Base-by-base conservation (phyloP, 176 grass and related monocot species). In the Alopecurus myosuroides region DNA sequence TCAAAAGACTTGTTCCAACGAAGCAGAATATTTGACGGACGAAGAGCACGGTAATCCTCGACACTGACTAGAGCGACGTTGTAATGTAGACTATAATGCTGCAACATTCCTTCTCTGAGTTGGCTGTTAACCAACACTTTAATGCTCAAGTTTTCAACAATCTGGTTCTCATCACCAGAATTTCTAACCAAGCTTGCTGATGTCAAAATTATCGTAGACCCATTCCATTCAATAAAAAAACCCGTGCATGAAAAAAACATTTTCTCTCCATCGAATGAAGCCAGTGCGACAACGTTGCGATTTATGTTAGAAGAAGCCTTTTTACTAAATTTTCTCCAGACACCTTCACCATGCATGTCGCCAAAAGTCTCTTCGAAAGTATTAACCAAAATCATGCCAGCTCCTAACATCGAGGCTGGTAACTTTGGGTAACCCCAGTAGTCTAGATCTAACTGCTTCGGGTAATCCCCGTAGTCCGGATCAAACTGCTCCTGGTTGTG, bases 151-250 rank as follows among this genome's bases (percentile, higher is more conserved):
- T 44, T 44, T 44, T 44, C 13, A 45, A 28, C 11, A 10, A 72
- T 72, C 69, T 72, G 28, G 40, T 9, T 29, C 17, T 29, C 40
- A 72, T 72, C 69, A 72, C 4, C 11, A 17, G 40, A 14, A 46
- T 72, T 17, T 72, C 69, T 75, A 75, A 75, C 72, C 72, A 75
- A 75, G 28, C 72, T 75, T 1, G 72, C 45, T 1, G 45, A 75
- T 51, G 45, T 75, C 14, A 75, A 46, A 51, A 75, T 34, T 51
- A 4, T 19, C 3, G 26, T 18, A 9, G 40, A 46, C 28, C n/a
- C 39, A 7, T 72, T 46, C 40, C 69, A 46, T 28, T 46, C 13
- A 26, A 4, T 72, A 72, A 72, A 28, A 7, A 72, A 1, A 5
- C 40, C 69, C 17, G 69, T 46, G 26, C 69, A 72, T 3, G 69